Evolutionary conservation across 176 grass and related monocot species (phyloP).

Genomic region (Oryza glaberrima): DNA sequence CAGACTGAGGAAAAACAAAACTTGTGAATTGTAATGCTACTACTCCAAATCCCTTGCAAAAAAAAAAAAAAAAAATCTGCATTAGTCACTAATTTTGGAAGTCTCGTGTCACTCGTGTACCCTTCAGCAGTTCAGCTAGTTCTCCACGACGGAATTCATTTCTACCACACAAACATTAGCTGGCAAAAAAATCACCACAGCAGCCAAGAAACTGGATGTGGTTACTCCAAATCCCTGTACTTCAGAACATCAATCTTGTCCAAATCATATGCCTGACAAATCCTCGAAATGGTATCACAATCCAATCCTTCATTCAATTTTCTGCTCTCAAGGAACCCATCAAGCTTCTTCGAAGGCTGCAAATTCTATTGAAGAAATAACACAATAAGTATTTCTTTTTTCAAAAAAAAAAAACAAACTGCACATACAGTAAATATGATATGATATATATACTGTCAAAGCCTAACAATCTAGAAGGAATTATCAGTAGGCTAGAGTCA

Average conservation of each 20-base stretch:
- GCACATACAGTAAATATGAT: conserved; percentile 1
- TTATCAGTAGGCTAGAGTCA: background rate
- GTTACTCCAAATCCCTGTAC: conserved; percentile 68
- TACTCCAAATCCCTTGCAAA: background rate
- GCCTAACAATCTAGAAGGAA: background rate
- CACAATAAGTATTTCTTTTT: conserved; percentile 2
- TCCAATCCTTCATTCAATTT: conserved; percentile 67
- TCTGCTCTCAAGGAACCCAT: conserved; percentile 51
- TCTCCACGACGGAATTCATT: conserved; percentile 10
- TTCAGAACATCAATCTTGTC: conserved; percentile 82
- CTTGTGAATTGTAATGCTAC: background rate
- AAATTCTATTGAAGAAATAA: conserved; percentile 53
- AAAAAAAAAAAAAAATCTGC: background rate
- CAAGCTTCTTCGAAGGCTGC: conserved; percentile 58
- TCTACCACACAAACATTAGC: conserved; percentile 14
- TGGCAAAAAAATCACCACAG: background rate
- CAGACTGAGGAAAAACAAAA: background rate
- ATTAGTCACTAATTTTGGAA: conserved; percentile 9
- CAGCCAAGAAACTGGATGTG: conserved; percentile 6
- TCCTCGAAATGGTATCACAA: conserved; percentile 62
- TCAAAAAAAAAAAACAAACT: background rate
- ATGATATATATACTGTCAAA: background rate
- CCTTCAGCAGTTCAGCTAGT: conserved; percentile 8
- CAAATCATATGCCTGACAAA: conserved; percentile 68
- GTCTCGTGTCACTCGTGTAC: conserved; percentile 12